Evolutionary conservation across 2,329 filamentous ascomycete genomes (phyloP).

Genomic region (Tolypocladium nubicola): DNA sequence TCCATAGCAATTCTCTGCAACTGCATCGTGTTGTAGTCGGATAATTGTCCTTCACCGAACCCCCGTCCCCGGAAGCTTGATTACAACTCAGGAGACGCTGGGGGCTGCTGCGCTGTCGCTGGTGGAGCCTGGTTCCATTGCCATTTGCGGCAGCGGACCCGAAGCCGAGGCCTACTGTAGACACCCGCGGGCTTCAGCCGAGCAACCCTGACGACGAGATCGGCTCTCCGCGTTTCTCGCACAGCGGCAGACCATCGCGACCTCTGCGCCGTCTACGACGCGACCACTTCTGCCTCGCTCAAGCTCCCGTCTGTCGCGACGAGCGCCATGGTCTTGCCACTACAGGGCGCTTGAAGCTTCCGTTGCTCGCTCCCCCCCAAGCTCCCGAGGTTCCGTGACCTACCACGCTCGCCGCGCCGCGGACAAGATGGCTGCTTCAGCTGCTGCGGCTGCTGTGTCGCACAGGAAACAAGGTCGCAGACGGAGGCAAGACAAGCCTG

Average conservation of each 20-base stretch:
- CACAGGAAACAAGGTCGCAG: conserved; percentile 36
- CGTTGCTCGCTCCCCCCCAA: neutral
- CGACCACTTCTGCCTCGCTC: neutral
- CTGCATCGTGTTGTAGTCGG: too few relatives aligned
- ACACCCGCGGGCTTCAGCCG: neutral
- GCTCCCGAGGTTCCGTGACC: neutral
- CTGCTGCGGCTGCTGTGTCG: conserved; percentile 12
- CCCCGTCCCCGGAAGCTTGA: neutral
- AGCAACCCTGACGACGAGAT: neutral
- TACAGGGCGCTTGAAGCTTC: neutral
- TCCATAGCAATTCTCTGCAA: neutral
- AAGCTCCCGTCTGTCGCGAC: neutral
- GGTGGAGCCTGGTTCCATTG: neutral
- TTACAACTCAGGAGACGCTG: neutral
- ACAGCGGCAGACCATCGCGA: neutral
- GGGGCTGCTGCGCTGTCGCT: neutral
- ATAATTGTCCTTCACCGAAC: too few relatives aligned
- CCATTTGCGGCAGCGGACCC: neutral
- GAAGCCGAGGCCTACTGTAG: neutral
- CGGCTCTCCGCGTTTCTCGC: neutral
- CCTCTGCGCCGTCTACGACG: neutral
- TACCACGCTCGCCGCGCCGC: neutral
- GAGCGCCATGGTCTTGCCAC: neutral
- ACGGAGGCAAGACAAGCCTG: conserved; percentile 57
- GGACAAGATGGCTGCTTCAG: conserved; percentile 17